phyloP scores from a whole-genome alignment of 1,284 basidiomycete genomes.

The Ceraceosorus bombacis region DNA sequence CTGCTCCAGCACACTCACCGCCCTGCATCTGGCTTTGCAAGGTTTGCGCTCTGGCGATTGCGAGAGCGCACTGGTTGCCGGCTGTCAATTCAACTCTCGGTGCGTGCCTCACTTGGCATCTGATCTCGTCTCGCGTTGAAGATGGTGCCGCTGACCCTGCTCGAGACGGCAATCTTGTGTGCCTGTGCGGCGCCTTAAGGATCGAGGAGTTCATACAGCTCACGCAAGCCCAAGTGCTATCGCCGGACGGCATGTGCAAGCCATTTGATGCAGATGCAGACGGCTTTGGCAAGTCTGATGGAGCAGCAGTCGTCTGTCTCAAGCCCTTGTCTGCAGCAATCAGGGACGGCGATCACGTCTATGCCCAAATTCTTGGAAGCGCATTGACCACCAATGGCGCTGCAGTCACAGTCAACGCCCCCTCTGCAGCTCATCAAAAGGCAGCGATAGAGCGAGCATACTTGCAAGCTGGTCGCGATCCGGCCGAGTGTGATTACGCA shows the following conservation, averaged over 20 bases:
- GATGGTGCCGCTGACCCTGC: no score
- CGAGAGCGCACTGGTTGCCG: conserved; percentile 20
- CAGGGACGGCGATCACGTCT: not conserved
- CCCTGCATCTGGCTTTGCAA: conserved; percentile 19
- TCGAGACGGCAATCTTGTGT: no score
- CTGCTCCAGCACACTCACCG: conserved; percentile 18
- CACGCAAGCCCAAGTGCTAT: conserved; percentile 16
- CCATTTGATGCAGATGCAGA: conserved; percentile 18
- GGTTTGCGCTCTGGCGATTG: conserved; percentile 18
- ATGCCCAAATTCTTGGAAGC: not conserved
- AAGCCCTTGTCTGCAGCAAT: conserved; percentile 9
- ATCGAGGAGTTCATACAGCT: conserved; percentile 14
- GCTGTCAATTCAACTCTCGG: conserved; percentile 6
- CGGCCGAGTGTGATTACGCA: conserved; percentile 8
- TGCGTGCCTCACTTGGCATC: no score
- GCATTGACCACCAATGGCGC: not conserved
- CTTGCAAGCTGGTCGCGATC: no score
- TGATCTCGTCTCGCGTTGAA: no score
- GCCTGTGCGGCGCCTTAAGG: no score
- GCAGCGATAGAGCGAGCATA: no score
- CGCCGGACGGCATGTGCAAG: conserved; percentile 16
- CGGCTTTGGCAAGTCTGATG: conserved; percentile 22
- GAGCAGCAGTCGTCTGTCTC: conserved; percentile 17
- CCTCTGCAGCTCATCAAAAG: not conserved
- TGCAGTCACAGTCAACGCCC: not conserved